Evolutionary conservation across 345 rosid genomes (phyloP), one percentile per base, ranked within the genome.

Genomic region (Lepidium sativum): DNA sequence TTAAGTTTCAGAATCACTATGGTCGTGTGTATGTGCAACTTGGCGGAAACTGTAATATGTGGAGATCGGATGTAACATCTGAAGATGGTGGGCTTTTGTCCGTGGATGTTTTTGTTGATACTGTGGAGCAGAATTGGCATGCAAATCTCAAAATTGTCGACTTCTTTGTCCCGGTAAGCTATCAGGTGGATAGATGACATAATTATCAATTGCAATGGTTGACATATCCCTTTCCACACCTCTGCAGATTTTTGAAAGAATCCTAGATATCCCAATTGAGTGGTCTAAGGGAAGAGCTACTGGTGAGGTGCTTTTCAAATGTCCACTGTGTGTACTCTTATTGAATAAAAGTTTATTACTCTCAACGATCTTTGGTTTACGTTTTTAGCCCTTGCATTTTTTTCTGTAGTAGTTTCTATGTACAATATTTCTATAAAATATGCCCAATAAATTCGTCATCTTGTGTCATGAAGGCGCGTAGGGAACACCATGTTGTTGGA

Each of bases 271-370:
- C 65, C 97, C 97, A 53, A 84, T 89, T 69, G 69, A 74, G 21
- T 92, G 97, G 97, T 83, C 80, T 15, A 84, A 86, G 74, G 98
- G 98, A 74, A 92, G 97, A 84, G 98, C 94, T 73, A 82, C 90
- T 61, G 98, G 98, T 87, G 98, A 92, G 96, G 98, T 91, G 96
- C 89, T 84, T 89, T 60, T 82, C 97, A 86, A 74, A 79, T 85
- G n/a, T 67, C 63, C 70, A 44, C 16, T 68, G n/a, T n/a, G 39
- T 48, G 23, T 47, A 45, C 23, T 68, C 63, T 61, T 37, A 47
- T 8, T 47, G 6, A 35, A 65, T 17, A 35, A 17, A 25, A 13
- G 48, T 35, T 59, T 65, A 59, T 57, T 40, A 34, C 34, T 47
- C 37, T 43, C 9, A 15, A 1, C 6, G 0, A 53, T 33, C 56